Conservation (phyloP, 2,329 filamentous ascomycete species). For the Stagonosporopsis cucurbitacearum region DNA sequence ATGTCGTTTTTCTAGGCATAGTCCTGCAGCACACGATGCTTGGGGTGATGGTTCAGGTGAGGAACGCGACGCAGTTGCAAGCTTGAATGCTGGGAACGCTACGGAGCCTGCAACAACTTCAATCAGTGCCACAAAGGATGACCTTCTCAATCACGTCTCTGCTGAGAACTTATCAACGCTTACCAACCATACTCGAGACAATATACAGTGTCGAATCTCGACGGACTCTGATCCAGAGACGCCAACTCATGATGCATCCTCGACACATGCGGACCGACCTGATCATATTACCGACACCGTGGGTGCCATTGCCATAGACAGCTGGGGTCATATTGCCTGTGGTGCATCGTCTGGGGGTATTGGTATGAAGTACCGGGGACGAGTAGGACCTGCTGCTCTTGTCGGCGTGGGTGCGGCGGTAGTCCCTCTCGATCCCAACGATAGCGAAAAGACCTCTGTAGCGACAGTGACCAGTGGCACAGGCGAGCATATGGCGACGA, state of each 20-base stretch:
- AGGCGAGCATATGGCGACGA: slow-evolving; percentile 97
- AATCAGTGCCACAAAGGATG: neutral
- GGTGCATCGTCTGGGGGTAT: slow-evolving; percentile 97
- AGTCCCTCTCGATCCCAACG: slow-evolving; percentile 75
- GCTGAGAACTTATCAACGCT: neutral
- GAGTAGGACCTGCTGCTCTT: slow-evolving; percentile 89
- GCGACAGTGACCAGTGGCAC: slow-evolving; percentile 92
- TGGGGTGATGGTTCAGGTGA: slow-evolving; percentile 51
- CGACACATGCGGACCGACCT: slow-evolving; percentile 28
- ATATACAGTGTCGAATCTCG: neutral
- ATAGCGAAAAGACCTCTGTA: slow-evolving; percentile 72
- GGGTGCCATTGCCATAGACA: slow-evolving; percentile 91
- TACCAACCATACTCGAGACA: slow-evolving; percentile 19
- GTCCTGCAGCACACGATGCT: slow-evolving; percentile 18
- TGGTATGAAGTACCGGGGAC: slow-evolving; percentile 95
- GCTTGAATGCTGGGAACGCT: slow-evolving; percentile 32
- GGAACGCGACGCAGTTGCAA: slow-evolving; percentile 37
- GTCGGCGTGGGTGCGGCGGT: slow-evolving; percentile 91
- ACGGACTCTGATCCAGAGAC: neutral
- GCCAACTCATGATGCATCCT: slow-evolving; percentile 1
- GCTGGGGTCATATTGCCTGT: slow-evolving; percentile 84
- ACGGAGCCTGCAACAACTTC: neutral
- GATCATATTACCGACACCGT: slow-evolving; percentile 90
- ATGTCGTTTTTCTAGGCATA: slow-evolving; percentile 15
- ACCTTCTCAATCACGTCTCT: neutral